Base-by-base conservation (phyloP, 169 alveolate species). In the Eimeria zaria region DNA sequence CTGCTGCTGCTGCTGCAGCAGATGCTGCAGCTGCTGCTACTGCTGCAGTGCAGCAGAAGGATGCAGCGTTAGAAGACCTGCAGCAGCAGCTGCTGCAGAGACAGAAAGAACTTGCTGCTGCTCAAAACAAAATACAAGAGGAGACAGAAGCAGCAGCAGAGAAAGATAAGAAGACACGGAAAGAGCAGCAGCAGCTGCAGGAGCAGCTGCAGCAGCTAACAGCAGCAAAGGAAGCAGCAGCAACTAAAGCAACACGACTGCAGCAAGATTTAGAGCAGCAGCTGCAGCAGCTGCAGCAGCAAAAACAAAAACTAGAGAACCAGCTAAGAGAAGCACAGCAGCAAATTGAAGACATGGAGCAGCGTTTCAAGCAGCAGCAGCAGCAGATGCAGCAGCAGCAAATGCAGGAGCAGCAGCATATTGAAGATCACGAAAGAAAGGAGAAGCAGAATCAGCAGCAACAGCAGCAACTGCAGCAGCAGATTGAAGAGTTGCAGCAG, bases 51-150 rank as follows among this genome's bases (percentile, higher is more conserved):
- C 64, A 80, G 71, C 89, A 48, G 53, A 36, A 46, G 39, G 89
- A 80, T 5, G 83, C 91, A 55, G 91, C 80, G 33, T 51, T 91
- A 14, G 96, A 74, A 24, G 84, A 91, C 69, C 41, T 60, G 96
- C 78, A 55, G 67, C 27, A 41, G 74, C 78, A 91, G 67, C 91
- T 91, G 91, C 96, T 76, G 96, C 96, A 91, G 89, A 58, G 69
- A 46, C 88, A 91, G 53, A 91, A 74, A 76, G 48, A 73, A 36
- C 44, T 90, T 11, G 90, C 73, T 18, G 24, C 58, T 18, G 46
- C 48, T 41, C 88, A 78, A 24, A 78, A 5, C 80, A 27, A 58
- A 22, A 7, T 58, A 51, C 58, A 71, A 27, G 84, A 20, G 41
- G 95, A 90, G 41, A 30, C 64, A n/a, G 84, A 74, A 60, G 48